These are phyloP conservation scores for Didymella exigua DNA, from an alignment of 2,329 filamentous ascomycete genomes.

Conservation along the genomic window DNA sequence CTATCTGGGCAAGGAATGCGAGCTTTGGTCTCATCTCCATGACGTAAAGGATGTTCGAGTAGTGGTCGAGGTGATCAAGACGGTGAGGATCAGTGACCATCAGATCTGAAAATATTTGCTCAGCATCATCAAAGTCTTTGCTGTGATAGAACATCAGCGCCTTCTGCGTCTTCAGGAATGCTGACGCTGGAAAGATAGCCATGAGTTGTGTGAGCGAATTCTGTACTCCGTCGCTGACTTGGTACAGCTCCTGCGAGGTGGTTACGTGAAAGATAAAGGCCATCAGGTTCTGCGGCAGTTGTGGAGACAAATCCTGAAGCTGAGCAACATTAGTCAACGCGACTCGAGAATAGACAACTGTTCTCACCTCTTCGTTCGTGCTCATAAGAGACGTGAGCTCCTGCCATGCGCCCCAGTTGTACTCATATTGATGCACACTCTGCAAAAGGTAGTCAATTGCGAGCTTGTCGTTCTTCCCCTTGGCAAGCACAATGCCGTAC, in stretches of 20 bases:
- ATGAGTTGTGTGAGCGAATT: constrained; percentile 78
- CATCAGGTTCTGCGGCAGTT: constrained; percentile 87
- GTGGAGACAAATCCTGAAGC: constrained; percentile 47
- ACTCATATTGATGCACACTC: constrained; percentile 87
- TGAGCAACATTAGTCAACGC: neutral
- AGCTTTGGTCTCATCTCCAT: constrained; percentile 86
- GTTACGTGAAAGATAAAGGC: constrained; percentile 93
- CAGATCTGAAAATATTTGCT: constrained; percentile 70
- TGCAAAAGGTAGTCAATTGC: constrained; percentile 86
- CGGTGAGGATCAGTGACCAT: constrained; percentile 70
- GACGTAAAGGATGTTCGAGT: constrained; percentile 97
- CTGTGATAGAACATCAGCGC: constrained; percentile 89
- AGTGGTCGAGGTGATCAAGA: constrained; percentile 90
- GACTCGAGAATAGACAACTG: too few species aligned
- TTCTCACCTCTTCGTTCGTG: constrained; percentile 75
- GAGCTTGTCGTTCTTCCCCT: constrained; percentile 85
- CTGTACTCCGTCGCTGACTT: constrained; percentile 76
- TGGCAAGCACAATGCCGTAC: constrained; percentile 88
- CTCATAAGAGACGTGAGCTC: constrained; percentile 84
- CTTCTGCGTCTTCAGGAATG: constrained; percentile 88
- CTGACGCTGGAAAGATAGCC: constrained; percentile 81
- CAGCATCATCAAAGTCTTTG: constrained; percentile 73
- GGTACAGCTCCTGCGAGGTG: constrained; percentile 89
- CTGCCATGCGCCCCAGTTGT: constrained; percentile 97
- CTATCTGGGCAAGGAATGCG: constrained; percentile 89